Evolutionary conservation across 2,329 filamentous ascomycete genomes (phyloP), one percentile per base, ranked within the genome.

Genomic region (Clarireedia monteithiana): DNA sequence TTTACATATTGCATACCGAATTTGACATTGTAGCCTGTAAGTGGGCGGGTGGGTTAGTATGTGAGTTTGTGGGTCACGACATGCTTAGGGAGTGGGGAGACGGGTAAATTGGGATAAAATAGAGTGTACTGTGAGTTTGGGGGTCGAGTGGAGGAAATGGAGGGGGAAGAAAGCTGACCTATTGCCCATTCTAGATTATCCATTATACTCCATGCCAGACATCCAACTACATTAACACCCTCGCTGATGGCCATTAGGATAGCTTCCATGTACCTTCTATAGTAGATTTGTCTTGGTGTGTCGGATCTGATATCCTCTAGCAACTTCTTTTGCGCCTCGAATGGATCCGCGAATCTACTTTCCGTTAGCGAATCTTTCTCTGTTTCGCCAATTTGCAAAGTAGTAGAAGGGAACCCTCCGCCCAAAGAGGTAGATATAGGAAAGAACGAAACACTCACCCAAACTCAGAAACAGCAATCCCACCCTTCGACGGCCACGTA

Each of bases 121-220:
- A 20, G 39, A n/a, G 3, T 42, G n/a, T 6, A 5, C 7, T 9
- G 15, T 10, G 17, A n/a, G 6, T 38, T 2, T n/a, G 23, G 17
- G 10, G 9, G 30, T 12, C 2, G 23, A 38, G 23, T 14, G 20
- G 6, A 27, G 3, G 12, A 36, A 34, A 47, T 3, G 20, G 4
- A 24, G 27, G 23, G 20, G 20, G 6, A 27, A 4, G 12, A 36
- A 34, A 47, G 48, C 56, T 23, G 3, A 58, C 56, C 56, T 4
- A 12, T 3, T 40, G 86, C 84, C 65, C 65, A 67, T 50, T 67
- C 65, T 26, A 67, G 48, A 59, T 65, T 66, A 60, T 95, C 89
- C 78, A 94, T 80, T 59, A 94, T 79, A 68, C 84, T 88, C 89
- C 89, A 95, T n/a, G 86, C 89, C 74, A 92, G 82, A 73, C 91